Conservation (phyloP, 164 flowering plant genomes). For the Saururus chinensis region DNA sequence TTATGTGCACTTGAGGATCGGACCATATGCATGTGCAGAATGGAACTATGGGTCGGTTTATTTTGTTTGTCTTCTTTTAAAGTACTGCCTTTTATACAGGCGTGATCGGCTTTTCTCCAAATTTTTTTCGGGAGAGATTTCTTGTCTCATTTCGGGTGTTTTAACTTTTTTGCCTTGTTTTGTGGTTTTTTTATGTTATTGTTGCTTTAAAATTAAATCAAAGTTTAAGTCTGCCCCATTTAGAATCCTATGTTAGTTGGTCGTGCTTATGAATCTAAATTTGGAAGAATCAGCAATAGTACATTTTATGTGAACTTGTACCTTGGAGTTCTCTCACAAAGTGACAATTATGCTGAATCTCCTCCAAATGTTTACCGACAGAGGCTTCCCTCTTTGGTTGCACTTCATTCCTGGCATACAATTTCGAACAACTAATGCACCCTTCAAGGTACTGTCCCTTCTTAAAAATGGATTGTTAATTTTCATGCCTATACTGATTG, state of each 20-base stretch:
- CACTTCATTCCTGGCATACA: constrained; percentile 57
- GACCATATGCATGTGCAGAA: constrained; percentile 67
- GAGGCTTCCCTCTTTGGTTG: constrained; percentile 63
- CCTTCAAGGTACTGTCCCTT: constrained; percentile 29
- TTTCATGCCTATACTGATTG: neutral
- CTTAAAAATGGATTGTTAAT: neutral
- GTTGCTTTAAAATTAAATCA: too few relatives aligned
- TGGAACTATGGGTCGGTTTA: constrained; percentile 54
- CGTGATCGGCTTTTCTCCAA: neutral
- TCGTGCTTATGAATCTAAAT: too few relatives aligned
- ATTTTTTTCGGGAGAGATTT: too few relatives aligned
- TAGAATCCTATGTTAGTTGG: too few relatives aligned
- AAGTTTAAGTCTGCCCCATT: too few relatives aligned
- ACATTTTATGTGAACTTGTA: too few relatives aligned
- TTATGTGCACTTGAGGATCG: constrained; percentile 44
- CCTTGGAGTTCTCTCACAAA: neutral
- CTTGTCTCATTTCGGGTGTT: too few relatives aligned
- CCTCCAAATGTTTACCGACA: constrained; percentile 8
- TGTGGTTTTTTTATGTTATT: too few relatives aligned
- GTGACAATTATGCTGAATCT: neutral
- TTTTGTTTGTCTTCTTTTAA: neutral
- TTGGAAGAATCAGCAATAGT: too few relatives aligned
- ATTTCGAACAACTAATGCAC: constrained; percentile 43
- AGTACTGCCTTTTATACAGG: neutral
- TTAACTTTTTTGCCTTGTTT: too few relatives aligned